Evolutionary conservation across 768 basidiomycete genomes (phyloP).

Genomic region (Suillus sp.): DNA sequence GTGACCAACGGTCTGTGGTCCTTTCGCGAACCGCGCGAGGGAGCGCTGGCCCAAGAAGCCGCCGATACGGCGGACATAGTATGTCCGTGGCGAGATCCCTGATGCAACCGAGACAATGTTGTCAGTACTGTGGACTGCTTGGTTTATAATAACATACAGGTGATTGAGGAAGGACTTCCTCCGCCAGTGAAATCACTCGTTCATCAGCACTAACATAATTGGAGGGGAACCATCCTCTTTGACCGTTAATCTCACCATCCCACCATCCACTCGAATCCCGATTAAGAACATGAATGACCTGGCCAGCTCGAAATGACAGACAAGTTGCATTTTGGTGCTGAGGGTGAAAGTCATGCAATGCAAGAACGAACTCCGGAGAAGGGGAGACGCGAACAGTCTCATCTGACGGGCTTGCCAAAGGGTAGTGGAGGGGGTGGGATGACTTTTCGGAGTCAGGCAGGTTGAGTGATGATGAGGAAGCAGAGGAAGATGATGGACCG

Average conservation of each 20-base stretch:
- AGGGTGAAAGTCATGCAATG: conserved; percentile 89
- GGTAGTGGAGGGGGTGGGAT: conserved; percentile 15
- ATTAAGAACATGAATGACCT: conserved; percentile 89
- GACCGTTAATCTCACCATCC: conserved; percentile 92
- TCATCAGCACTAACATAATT: conserved; percentile 85
- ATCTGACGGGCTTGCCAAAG: conserved; percentile 43
- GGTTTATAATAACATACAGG: conserved; percentile 38
- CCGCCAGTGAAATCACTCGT: conserved; percentile 49
- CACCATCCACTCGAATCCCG: conserved; percentile 93
- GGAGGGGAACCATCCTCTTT: conserved; percentile 97
- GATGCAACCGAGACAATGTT: conserved; percentile 28
- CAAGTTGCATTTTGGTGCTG: conserved; percentile 75
- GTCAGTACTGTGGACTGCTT: conserved; percentile 13
- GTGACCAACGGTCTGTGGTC: conserved; percentile 49
- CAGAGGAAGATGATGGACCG: conserved; percentile 55
- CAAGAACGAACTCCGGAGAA: conserved; percentile 75
- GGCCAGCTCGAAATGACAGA: conserved; percentile 86
- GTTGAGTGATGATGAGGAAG: conserved; percentile 49
- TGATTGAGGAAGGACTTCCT: conserved; percentile 54
- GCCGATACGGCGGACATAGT: conserved; percentile 53
- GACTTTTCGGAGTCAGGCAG: conserved; percentile 39
- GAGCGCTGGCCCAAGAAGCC: conserved; percentile 55
- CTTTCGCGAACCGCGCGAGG: conserved; percentile 38
- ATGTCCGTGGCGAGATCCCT: conserved; percentile 48
- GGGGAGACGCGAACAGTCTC: conserved; percentile 47